Base-by-base conservation (phyloP, 1,284 basidiomycete species). In the Austroboletus novae-zelandiae region DNA sequence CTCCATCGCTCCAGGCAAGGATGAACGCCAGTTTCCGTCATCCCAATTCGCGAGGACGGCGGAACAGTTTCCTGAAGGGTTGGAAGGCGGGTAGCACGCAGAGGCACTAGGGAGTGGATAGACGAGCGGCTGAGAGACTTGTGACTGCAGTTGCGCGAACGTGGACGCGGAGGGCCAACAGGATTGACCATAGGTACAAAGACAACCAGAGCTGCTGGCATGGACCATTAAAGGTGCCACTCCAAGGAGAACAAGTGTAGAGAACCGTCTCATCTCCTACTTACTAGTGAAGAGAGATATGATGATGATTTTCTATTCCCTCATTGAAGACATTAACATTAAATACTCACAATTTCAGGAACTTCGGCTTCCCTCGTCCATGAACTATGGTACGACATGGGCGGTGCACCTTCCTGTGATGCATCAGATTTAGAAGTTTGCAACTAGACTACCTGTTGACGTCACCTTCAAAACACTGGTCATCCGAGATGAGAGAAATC, bases 161-260 rank as follows among this genome's bases (percentile, higher is more conserved):
- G 67, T 61, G 11, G 65, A 45, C 0, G 61, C 51, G 10, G 57
- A 62, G 0, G 77, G 76, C 76, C 76, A 78, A 57, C 75, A 78
- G 6, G 62, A 11, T 42, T 60, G 40, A n/a, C 43, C 48, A 20
- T 43, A 52, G 15, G 47, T 58, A 18, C 40, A 29, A 10, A 41
- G 40, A 29, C 27, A 41, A 3, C 25, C 40, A 23, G 25, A 41
- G 25, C 25, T 41, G 11, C 25, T 17, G 14, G 37, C 37, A 2
- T 3, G 14, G 11, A 13, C 11, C 10, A 20, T 23, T 14, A 13
- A 39, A 39, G 18, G 37, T 15, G 11, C 36, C 14, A 39, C 4
- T 6, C 10, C 37, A 20, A 39, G 7, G 20, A 39, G 20, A 5
- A 8, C 36, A 6, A 37, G 18, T 9, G 18, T 17, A 37, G 17